Conservation (phyloP, 176 grass and related monocot species). For the Juncus effusus region DNA sequence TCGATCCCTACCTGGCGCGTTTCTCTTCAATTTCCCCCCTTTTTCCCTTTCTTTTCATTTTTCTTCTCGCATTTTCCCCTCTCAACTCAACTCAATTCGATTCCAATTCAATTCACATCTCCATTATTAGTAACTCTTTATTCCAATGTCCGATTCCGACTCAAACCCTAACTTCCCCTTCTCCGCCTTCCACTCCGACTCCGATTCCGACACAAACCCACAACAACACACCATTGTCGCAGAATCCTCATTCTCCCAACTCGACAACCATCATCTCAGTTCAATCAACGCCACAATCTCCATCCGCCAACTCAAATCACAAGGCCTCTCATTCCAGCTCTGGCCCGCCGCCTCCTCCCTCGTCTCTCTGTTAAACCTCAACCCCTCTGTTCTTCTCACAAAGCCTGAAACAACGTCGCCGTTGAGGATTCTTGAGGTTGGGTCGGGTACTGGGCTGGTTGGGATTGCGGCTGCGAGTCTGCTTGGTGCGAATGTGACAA, state of each 20-base stretch:
- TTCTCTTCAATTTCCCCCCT: not conserved
- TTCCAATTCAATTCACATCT: not conserved
- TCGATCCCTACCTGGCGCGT: conserved; percentile 87
- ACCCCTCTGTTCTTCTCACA: conserved; percentile 39
- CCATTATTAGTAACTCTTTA: not conserved
- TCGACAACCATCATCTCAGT: conserved; percentile 45
- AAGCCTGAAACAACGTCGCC: not conserved
- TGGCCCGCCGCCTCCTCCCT: conserved; percentile 86
- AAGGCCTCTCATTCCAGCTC: conserved; percentile 89
- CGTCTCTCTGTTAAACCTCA: conserved; percentile 46
- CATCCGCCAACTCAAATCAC: conserved; percentile 55
- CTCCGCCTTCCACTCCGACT: conserved; percentile 25
- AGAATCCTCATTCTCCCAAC: conserved; percentile 8
- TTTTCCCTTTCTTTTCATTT: not conserved
- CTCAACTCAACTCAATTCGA: not conserved
- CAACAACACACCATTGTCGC: not conserved
- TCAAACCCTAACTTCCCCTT: conserved; percentile 28
- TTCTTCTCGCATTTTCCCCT: not conserved
- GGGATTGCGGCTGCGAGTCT: conserved; percentile 56
- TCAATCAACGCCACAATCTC: conserved; percentile 46
- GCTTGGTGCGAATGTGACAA: conserved; percentile 42
- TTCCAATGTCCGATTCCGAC: conserved; percentile 23
- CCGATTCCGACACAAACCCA: not conserved
- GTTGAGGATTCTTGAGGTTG: conserved; percentile 76
- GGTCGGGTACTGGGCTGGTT: conserved; percentile 60